Conservation (phyloP, 1,139 yeast species). For the Kodamaea derodonti region DNA sequence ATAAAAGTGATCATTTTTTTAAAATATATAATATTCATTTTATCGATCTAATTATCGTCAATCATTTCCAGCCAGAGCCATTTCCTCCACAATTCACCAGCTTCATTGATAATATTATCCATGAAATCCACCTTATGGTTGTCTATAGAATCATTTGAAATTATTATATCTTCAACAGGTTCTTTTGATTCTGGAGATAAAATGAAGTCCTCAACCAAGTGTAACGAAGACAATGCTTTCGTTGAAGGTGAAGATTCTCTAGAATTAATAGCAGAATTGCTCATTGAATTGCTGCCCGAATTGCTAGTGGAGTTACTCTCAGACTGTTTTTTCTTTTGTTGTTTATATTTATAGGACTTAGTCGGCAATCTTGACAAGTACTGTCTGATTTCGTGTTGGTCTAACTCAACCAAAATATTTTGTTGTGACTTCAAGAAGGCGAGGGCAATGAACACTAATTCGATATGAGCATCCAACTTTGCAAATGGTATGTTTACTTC, state of each 20-base stretch:
- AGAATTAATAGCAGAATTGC: constrained; percentile 8
- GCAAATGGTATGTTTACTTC: constrained; percentile 53
- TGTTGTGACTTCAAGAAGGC: constrained; percentile 81
- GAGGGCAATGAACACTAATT: constrained; percentile 69
- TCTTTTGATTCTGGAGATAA: constrained; percentile 4
- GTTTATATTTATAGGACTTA: constrained; percentile 38
- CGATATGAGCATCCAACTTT: constrained; percentile 71
- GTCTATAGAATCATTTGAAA: constrained; percentile 34
- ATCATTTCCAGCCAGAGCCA: constrained; percentile 75
- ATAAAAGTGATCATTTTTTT: no score
- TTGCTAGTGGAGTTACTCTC: constrained; percentile 5
- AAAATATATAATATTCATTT: no score
- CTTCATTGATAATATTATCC: constrained; percentile 68
- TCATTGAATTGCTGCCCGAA: constrained; percentile 7
- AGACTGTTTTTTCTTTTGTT: constrained; percentile 17
- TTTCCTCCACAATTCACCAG: constrained; percentile 86
- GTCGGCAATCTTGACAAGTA: constrained; percentile 57
- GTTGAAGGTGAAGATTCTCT: constrained; percentile 10
- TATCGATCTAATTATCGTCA: constrained; percentile 42
- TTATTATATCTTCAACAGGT: constrained; percentile 14
- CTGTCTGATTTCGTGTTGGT: constrained; percentile 85
- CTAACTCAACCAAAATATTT: constrained; percentile 74
- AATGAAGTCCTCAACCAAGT: constrained; percentile 4
- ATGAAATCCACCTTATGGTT: constrained; percentile 51
- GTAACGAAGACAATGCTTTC: constrained; percentile 8